A percentile compares a stretch with the other conserved stretches of the same genome.
phyloP scores from a whole-genome alignment of 805 yeast genomes.

The Metschnikowia henanensis region DNA sequence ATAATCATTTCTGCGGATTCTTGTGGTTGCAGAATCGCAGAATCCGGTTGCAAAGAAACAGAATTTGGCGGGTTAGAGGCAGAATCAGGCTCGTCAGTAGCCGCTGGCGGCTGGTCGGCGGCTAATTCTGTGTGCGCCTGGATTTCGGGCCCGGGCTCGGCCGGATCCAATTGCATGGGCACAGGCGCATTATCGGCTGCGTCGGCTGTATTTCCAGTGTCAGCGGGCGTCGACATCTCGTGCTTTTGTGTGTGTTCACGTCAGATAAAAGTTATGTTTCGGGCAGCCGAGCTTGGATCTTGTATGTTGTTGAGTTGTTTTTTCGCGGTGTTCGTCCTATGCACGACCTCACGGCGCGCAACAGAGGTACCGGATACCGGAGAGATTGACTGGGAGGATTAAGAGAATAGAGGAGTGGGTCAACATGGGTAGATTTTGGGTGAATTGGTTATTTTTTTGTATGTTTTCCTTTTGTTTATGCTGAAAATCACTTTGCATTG shows the following conservation, averaged over 20 bases:
- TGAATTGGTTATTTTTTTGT: no score
- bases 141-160: background rate
- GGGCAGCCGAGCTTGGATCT: background rate
- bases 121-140: background rate
- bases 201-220: slow-evolving; percentile 15
- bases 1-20: no score
- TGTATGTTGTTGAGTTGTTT: slow-evolving; percentile 13
- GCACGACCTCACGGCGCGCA: slow-evolving; percentile 13
- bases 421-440: background rate
- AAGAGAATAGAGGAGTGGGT: background rate
- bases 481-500: no score
- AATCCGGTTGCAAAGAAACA: no score
- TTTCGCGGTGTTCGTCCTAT: slow-evolving; percentile 6
- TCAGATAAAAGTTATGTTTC: background rate
- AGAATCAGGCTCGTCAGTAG: no score
- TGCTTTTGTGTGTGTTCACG: background rate
- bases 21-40: no score
- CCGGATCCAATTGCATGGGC: slow-evolving; percentile 7
- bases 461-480: no score
- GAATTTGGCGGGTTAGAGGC: background rate
- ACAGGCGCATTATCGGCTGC: slow-evolving; percentile 11
- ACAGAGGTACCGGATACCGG: background rate
- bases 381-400: background rate
- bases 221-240: slow-evolving; percentile 19
- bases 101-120: background rate